phyloP scores from a whole-genome alignment of 2,329 filamentous ascomycete species.

The Fusarium tuaranense region DNA sequence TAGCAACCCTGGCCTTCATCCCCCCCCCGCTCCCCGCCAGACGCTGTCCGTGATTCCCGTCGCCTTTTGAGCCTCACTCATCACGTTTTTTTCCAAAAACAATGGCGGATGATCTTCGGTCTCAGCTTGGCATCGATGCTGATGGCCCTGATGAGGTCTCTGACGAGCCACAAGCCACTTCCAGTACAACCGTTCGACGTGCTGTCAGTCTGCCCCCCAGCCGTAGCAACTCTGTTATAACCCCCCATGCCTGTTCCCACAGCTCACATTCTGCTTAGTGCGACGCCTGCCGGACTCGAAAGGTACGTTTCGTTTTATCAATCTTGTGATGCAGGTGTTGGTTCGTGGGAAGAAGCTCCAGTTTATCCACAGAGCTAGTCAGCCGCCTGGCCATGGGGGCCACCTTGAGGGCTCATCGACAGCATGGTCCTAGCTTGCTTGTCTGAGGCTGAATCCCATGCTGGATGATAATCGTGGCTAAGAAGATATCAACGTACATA shows the following conservation, averaged over 20 bases:
- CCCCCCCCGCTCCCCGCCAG: not conserved
- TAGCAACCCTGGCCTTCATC: not conserved
- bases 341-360: not conserved
- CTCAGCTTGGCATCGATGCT: constrained; percentile 24
- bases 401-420: not conserved
- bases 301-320: constrained; percentile 41
- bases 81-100: not conserved
- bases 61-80: not conserved
- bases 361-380: not conserved
- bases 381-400: not conserved
- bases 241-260: not conserved
- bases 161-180: constrained; percentile 36
- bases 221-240: not conserved
- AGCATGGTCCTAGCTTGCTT: constrained; percentile 6
- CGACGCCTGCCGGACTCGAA: constrained; percentile 49
- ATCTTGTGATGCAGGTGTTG: constrained; percentile 11
- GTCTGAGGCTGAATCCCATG: not conserved
- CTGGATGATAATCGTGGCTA: constrained; percentile 6
- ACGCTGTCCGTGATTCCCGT: not conserved
- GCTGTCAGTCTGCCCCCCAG: constrained; percentile 37
- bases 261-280: constrained; percentile 42
- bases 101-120: constrained; percentile 33
- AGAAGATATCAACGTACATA: constrained; percentile 25
- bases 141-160: constrained; percentile 40
- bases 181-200: constrained; percentile 37